These are phyloP conservation scores for Zalaria obscura DNA, from an alignment of 2,329 filamentous ascomycete genomes.

Conservation along the genomic window DNA sequence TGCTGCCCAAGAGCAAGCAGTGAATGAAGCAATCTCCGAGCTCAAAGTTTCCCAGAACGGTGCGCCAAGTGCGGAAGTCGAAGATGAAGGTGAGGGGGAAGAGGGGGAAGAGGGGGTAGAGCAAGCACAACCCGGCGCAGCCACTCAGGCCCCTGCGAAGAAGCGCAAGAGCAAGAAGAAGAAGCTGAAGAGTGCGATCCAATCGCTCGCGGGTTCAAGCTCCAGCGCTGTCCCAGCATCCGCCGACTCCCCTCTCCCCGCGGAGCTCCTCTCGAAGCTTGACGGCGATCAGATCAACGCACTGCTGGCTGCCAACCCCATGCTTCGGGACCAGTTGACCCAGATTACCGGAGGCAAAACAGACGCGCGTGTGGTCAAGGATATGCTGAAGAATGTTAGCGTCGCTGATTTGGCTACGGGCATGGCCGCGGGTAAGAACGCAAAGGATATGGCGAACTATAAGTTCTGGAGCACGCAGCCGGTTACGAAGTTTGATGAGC, in stretches of 20 bases:
- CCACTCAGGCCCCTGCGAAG: slow-evolving; percentile 21
- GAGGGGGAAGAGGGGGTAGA: not conserved
- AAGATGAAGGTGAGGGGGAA: slow-evolving; percentile 8
- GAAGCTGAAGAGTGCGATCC: slow-evolving; percentile 31
- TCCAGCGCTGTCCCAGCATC: slow-evolving; percentile 5
- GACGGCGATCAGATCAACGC: slow-evolving; percentile 5
- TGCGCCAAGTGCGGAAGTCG: slow-evolving; percentile 12
- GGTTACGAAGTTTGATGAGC: slow-evolving; percentile 65
- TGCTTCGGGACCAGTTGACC: slow-evolving; percentile 4
- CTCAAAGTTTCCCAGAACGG: slow-evolving; percentile 27
- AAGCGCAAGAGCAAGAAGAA: slow-evolving; percentile 49
- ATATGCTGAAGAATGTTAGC: slow-evolving; percentile 46
- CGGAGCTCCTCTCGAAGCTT: slow-evolving; percentile 4
- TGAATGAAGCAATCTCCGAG: slow-evolving; percentile 27
- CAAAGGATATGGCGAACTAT: slow-evolving; percentile 92
- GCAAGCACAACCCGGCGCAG: not conserved
- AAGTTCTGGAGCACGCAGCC: slow-evolving; percentile 99
- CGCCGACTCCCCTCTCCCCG: slow-evolving; percentile 5
- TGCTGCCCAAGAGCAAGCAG: slow-evolving; percentile 32
- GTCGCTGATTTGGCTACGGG: slow-evolving; percentile 62
- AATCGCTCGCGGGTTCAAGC: slow-evolving; percentile 4
- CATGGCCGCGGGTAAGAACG: slow-evolving; percentile 70
- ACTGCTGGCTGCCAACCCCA: slow-evolving; percentile 6
- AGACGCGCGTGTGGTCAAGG: slow-evolving; percentile 15
- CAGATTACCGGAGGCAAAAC: not conserved